Evolutionary conservation across 306 rosid species (phyloP), one percentile per base, ranked within the genome.

Genomic region (Dryas drummondii): DNA sequence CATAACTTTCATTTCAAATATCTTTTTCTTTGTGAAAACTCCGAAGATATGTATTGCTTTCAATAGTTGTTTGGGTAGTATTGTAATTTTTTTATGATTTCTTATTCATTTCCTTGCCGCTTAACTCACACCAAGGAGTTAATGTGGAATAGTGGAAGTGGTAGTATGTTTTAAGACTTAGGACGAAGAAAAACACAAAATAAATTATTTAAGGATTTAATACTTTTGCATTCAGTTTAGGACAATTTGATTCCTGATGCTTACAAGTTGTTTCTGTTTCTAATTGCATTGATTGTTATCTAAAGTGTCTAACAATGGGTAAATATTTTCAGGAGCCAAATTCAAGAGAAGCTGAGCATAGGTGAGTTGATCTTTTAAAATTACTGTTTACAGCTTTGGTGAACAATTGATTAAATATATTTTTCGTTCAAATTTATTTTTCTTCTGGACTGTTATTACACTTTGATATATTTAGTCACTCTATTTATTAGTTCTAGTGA

Each of bases 311-410:
- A 52, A 85, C 66, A 75, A 16, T 51, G 55, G 76, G 74, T 79
- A 68, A 66, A 50, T 41, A 66, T 82, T 78, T 76, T 74, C 88
- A 93, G 98, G 88, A 58, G 73, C 79, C 79, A 58, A 81, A 81
- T 61, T 76, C 87, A 61, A 73, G 88, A 77, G 93, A 81, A 32
- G 68, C 41, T 78, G 96, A 82, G 83, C 78, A 71, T 14, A 76
- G 84, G 98, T 93, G 85, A 85, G 92, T 57, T 82, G 40, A 71
- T 69, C 9, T 78, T 70, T 58, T 72, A 51, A 62, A 64, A 47
- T 80, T 54, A 46, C 56, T 44, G 57, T 70, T 64, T 42, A 48
- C 27, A 15, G 37, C 66, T 40, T 82, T 57, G 52, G 13, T 71
- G 44, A 37, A 65, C 41, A 50, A 69, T 57, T 72, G 53, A 65